A percentile compares a stretch with the other conserved stretches of the same genome.
Conservation (phyloP, 2,329 filamentous ascomycete genomes). For the Arthrobotrys pseudoclavata region DNA sequence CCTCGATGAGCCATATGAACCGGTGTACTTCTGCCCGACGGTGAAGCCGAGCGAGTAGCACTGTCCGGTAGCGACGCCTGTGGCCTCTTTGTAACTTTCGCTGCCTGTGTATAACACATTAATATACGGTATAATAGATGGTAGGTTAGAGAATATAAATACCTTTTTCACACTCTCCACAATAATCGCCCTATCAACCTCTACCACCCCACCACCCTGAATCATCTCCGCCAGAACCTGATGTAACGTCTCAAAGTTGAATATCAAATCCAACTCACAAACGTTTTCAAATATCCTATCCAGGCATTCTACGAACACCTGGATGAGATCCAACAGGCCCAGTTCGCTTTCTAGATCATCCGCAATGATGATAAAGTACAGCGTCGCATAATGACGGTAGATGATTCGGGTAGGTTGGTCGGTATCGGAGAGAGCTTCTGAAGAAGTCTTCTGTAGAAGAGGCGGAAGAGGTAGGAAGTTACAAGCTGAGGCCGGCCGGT, state of each 20-base stretch:
- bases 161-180: slow-evolving; percentile 91
- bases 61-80: slow-evolving; percentile 48
- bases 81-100: slow-evolving; percentile 60
- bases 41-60: slow-evolving; percentile 39
- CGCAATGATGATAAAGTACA: slow-evolving; percentile 98
- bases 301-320: slow-evolving; percentile 96
- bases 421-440: slow-evolving; percentile 72
- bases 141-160: slow-evolving; percentile 67
- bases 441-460: slow-evolving; percentile 74
- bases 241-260: slow-evolving; percentile 98
- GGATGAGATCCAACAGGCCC: slow-evolving; percentile 94
- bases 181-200: slow-evolving; percentile 76
- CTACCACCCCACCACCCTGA: slow-evolving; percentile 91
- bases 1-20: slow-evolving; percentile 45
- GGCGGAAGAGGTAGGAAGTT: slow-evolving; percentile 91
- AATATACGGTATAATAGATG: background rate
- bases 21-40: slow-evolving; percentile 46
- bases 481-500: slow-evolving; percentile 90
- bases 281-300: slow-evolving; percentile 98
- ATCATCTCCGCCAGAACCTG: slow-evolving; percentile 93
- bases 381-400: slow-evolving; percentile 96
- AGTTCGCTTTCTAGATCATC: slow-evolving; percentile 96
- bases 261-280: slow-evolving; percentile 97
- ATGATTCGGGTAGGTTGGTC: slow-evolving; percentile 96
- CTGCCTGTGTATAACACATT: slow-evolving; percentile 30